Conservation (phyloP, 768 basidiomycete species). For the Trichaptum fuscoviolaceum region DNA sequence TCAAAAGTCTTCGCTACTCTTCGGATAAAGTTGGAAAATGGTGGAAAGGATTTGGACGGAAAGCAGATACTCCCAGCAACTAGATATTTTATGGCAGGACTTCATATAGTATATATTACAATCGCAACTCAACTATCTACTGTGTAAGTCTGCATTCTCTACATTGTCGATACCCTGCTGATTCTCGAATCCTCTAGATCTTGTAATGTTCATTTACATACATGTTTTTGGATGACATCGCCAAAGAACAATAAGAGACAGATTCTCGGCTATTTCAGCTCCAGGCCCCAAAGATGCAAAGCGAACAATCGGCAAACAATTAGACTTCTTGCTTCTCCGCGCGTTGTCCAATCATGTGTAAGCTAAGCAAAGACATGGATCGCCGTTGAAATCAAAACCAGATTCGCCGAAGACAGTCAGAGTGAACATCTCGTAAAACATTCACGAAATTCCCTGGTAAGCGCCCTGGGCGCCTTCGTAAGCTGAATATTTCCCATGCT, state of each 20-base stretch:
- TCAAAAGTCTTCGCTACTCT: constrained; percentile 73
- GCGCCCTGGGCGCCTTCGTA: background rate
- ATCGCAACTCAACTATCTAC: background rate
- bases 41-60: constrained; percentile 42
- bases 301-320: background rate
- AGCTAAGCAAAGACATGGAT: background rate
- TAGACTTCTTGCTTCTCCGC: background rate
- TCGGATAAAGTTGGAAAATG: constrained; percentile 81
- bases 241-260: background rate
- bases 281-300: background rate
- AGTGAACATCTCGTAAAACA: background rate
- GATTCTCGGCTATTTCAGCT: background rate
- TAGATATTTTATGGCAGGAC: background rate
- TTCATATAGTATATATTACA: background rate
- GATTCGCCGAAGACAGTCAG: too few relatives aligned
- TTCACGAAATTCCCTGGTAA: background rate
- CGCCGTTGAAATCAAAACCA: too few relatives aligned
- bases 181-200: background rate
- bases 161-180: background rate
- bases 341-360: background rate
- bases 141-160: background rate
- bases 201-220: background rate
- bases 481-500: background rate
- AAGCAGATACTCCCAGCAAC: background rate
- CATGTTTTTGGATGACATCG: background rate